Evolutionary conservation across 768 basidiomycete genomes (phyloP), one percentile per base, ranked within the genome.

Genomic region (Leucocoprinus leucothites): DNA sequence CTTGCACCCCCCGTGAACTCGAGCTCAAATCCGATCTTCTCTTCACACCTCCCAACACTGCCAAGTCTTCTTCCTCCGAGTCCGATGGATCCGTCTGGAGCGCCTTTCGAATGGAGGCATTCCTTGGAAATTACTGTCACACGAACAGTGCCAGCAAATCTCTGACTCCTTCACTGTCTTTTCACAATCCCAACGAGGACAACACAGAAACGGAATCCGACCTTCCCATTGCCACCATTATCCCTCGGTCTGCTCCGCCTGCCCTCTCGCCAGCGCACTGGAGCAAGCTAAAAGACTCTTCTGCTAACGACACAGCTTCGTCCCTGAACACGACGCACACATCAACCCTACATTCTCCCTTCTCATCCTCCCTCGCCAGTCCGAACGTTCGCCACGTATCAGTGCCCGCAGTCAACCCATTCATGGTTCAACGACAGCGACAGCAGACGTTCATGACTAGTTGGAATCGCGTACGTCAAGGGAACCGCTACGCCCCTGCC

Each of bases 91-190:
- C 54, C 9, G 42, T 56, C 26, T 56, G 54, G 54, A 42, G 22
- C 46, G 47, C 54, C 38, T 56, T 56, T 43, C 54, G 48, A 25
- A 34, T 56, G 47, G 54, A 48, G 9, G 48, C 54, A 3, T 56
- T 56, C n/a, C 26, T 56, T 16, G 54, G 40, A 19, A 42, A 42
- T 25, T 56, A 56, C 28, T 42, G 46, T 44, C 38, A 44, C 47
- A 48, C 18, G 25, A 42, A 7, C 45, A 53, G 28, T 14, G 13
- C 47, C 26, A 11, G 9, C 38, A 31, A 11, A 31, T 31, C 31
- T 31, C 31, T 31, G 31, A 3, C 25, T 18, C 25, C 26, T 26
- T 25, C 44, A 48, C 53, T 46, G 3, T 41, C 46, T 36, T 19
- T 48, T 48, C 26, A 55, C 46, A 16, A 9, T 18, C 28, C 19